These are phyloP conservation scores for Diutina neorugosa DNA, from an alignment of 1,139 yeast species.

Conservation along the genomic window DNA sequence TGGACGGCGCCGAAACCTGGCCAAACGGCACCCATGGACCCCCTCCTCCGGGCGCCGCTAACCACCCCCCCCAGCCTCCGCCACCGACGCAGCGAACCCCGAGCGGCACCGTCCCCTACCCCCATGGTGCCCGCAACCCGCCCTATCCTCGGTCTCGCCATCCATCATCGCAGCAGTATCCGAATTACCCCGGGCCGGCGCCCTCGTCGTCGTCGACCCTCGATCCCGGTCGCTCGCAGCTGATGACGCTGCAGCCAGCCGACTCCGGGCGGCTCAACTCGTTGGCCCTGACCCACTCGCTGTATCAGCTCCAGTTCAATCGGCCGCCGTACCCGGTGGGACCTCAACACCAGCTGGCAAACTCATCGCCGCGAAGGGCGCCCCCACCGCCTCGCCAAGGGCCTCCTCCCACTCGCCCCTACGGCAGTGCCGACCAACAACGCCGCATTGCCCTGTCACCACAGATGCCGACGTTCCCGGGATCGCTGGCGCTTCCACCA, in stretches of 20 bases:
- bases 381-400: conserved; percentile 1
- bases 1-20: not conserved
- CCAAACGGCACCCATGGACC: not conserved
- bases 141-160: not conserved
- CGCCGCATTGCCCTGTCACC: conserved; percentile 1
- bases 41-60: too few relatives aligned
- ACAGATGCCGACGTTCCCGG: conserved; percentile 1
- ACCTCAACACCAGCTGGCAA: not conserved
- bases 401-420: not conserved
- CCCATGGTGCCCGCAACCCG: not conserved
- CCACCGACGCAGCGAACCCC: not conserved
- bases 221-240: not conserved
- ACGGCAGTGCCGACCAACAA: not conserved
- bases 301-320: not conserved
- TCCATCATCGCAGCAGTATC: not conserved
- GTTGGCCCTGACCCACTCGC: conserved; percentile 4
- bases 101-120: not conserved
- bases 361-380: not conserved
- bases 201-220: not conserved
- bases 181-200: not conserved
- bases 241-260: not conserved
- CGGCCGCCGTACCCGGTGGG: not conserved
- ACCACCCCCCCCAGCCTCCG: not conserved
- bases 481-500: not conserved
- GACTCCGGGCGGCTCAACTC: conserved; percentile 2